Evolutionary conservation across 1,284 basidiomycete species (phyloP), one percentile per base, ranked within the genome.

Genomic region (Rhizoctonia solani): DNA sequence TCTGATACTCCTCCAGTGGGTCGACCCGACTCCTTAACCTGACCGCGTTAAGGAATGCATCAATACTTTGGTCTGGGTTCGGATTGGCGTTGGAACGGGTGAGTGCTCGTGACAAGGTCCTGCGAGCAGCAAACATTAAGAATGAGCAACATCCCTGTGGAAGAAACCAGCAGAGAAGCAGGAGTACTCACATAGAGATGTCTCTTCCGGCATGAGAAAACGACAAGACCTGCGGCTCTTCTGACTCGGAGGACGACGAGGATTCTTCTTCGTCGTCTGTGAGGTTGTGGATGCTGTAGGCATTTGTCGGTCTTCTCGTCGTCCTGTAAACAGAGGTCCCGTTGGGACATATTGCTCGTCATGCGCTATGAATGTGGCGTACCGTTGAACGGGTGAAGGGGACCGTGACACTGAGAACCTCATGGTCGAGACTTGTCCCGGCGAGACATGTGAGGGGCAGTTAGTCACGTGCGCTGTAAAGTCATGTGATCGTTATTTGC

Each of bases 1-100:
- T 66, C 23, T 65, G 46, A 44, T 69, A 69, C 55, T 71, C 68
- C 52, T 71, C 68, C n/a, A 67, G 42, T 9, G 70, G 70, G 56
- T 71, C 70, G 30, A 30, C 53, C 5, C 56, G 63, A 16, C 61
- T 49, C 29, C 68, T 54, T 14, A 71, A 37, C 54, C 53, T 50
- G 3, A 71, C 68, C 23, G 70, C 70, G 9, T 42, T 25, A n/a
- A 68, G 59, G 37, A 71, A 71, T 2, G 30, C 34, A 34, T 63
- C 58, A 34, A 52, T 34, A 3, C 46, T 52, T 41, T 32, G 58
- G 39, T 63, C 58, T 6, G 58, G 58, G n/a, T 63, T 63, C 2
- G n/a, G n/a, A n/a, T n/a, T n/a, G n/a, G n/a, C n/a, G n/a, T n/a
- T n/a, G n/a, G 58, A 63, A 29, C 58, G 58, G 13, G 58, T 39